Base-by-base conservation (phyloP, 2,329 filamentous ascomycete genomes). In the Fusarium sp. region DNA sequence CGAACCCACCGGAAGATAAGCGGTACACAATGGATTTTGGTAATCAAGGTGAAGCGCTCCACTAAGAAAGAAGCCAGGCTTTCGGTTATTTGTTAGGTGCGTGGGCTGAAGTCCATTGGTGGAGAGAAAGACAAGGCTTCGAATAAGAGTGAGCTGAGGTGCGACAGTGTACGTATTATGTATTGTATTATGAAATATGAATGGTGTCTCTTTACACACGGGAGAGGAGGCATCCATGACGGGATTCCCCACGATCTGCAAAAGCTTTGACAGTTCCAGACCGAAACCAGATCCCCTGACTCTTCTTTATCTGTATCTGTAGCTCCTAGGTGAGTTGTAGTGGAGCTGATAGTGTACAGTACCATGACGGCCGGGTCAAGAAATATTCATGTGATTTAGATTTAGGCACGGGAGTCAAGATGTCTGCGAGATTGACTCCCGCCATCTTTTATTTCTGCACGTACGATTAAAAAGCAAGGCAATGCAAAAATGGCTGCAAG, bases 231-330 rank as follows among this genome's bases (percentile, higher is more conserved):
- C 48, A 40, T 27, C 32, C 23, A 64, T 62, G 56, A 45, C 58
- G 61, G 67, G 57, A 59, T 73, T 66, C 69, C 69, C 71, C 69
- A 66, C 64, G 72, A 66, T 72, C 67, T 71, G 57, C 64, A 69
- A 41, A 43, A 66, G 60, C 66, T 66, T 66, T 66, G 63, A 66
- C 61, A 66, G 46, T 23, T 21, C 53, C 55, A 62, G 50, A 45
- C 56, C 58, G 21, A 18, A 49, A 37, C 34, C n/a, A 53, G 23
- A 34, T 37, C 34, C 49, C 40, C 49, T 42, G 18, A 20, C 23
- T 45, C 47, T 21, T 16, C 14, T 49, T 16, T 49, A 21, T 50
- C 30, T n/a, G 20, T 51, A 42, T 41, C 27, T 41, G 41, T 50
- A 72, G 67, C 61, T 51, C 34, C 34, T n/a, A 6, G 34, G 34